Evolutionary conservation across 345 rosid species (phyloP), one percentile per base, ranked within the genome.

Genomic region (thale cress (Arabidopsis thaliana)): DNA sequence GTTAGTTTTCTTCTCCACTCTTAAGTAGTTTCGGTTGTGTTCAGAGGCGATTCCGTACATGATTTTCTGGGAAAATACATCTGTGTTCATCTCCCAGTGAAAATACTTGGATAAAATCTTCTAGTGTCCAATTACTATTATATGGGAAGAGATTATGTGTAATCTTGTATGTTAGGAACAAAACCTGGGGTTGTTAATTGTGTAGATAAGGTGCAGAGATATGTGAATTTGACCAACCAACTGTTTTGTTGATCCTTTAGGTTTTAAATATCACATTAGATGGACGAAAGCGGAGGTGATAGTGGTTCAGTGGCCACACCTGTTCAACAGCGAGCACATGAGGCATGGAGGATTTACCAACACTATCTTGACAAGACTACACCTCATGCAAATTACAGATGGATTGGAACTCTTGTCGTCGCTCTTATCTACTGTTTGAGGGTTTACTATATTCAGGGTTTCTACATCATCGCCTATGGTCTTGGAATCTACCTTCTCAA

Each of bases 401-500:
- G 98, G 98, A 84, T 87, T 51, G 98, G 97, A 66, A 86, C 97
- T 48, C 71, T 85, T 30, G 85, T 75, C 20, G 59, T 84, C 13
- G 75, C 80, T 2, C 82, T 78, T 53, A 69, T 90, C 72, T 94
- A 88, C 83, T 76, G 84, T 79, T 32, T 86, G 81, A 81, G 97
- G 79, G 87, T 91, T 78, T 87, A 71, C 74, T 94, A 82, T 28
- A 74, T 89, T 60, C 91, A 91, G 77, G 98, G 98, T 8, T 94
- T 88, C 82, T 94, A 90, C 85, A 85, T 91, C 68, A 82, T 94
- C 56, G 82, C 96, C 48, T 94, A 91, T 63, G 98, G 96, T 65
- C 91, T 94, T 73, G 98, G 97, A 16, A 94, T 94, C 76, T 94
- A 94, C 72, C 75, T 91, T 56, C 80, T 94, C 77, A 94, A 91